Evolutionary conservation across 495 filamentous ascomycete species (phyloP).

Genomic region (Jackrogersella multiformis): DNA sequence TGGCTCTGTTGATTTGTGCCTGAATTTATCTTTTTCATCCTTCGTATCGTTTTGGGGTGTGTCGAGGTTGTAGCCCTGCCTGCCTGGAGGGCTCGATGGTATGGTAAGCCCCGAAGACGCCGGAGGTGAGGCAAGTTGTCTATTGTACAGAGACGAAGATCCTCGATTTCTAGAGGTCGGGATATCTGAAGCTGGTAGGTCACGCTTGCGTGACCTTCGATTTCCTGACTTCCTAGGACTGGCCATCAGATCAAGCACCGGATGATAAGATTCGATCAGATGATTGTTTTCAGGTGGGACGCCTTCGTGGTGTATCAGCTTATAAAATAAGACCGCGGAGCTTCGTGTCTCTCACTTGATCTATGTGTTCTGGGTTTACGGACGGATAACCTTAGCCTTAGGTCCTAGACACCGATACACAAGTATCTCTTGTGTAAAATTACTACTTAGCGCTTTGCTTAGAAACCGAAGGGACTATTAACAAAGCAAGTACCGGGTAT

Average conservation of each 20-base stretch:
- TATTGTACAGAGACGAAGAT: not conserved
- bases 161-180: not conserved
- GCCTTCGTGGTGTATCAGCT: not conserved
- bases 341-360: not conserved
- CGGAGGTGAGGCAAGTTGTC: slow-evolving; percentile 14
- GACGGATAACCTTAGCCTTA: not conserved
- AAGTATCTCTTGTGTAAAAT: not conserved
- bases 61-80: not conserved
- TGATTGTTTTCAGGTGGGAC: not conserved
- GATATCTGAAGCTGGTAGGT: not conserved
- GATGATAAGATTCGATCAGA: not conserved
- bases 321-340: not conserved
- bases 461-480: not conserved
- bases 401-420: not conserved
- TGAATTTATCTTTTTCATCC: not conserved
- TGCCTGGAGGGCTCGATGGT: slow-evolving; percentile 5
- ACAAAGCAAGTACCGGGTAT: too few species aligned
- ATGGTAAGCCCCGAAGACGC: not conserved
- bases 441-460: not conserved
- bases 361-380: not conserved
- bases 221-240: not conserved
- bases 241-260: slow-evolving; percentile 1
- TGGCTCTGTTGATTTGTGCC: not conserved
- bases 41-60: not conserved
- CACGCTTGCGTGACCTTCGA: not conserved